phyloP scores from a whole-genome alignment of 2,329 filamentous ascomycete species.

The Aureobasidium pullulans region DNA sequence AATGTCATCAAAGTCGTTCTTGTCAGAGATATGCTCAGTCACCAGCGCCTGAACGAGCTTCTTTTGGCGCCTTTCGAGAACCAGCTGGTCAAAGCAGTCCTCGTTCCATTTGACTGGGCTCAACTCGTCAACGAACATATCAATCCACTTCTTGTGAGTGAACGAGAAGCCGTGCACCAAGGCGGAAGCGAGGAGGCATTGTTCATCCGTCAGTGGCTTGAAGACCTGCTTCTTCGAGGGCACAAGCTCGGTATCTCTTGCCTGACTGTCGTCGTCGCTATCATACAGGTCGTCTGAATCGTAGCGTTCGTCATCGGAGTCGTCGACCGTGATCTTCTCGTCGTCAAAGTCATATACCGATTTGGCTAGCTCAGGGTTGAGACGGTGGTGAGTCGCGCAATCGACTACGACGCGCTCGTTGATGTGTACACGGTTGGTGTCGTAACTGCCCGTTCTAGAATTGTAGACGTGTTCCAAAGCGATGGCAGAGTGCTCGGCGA shows the following conservation, averaged over 20 bases:
- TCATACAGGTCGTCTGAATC: neutral
- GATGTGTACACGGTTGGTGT: conserved; percentile 20
- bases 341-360: conserved; percentile 20
- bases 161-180: conserved; percentile 27
- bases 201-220: conserved; percentile 18
- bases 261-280: neutral
- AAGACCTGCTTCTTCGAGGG: conserved; percentile 15
- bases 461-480: conserved; percentile 18
- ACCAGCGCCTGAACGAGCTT: conserved; percentile 28
- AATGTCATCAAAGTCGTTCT: conserved; percentile 24
- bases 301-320: neutral
- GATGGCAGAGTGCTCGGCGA: conserved; percentile 22
- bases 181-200: conserved; percentile 28
- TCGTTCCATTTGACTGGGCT: conserved; percentile 24
- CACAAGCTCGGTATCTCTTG: conserved; percentile 15
- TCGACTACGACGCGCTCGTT: conserved; percentile 25
- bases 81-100: conserved; percentile 26
- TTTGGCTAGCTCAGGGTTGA: conserved; percentile 21
- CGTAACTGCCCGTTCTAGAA: neutral
- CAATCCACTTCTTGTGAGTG: conserved; percentile 28
- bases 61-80: conserved; percentile 26
- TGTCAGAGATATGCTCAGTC: conserved; percentile 23
- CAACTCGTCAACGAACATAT: conserved; percentile 30
- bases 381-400: conserved; percentile 24
- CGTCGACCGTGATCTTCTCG: neutral